A percentile compares a stretch with the other conserved stretches of the same genome.
Conservation (phyloP, 169 alveolate species). For the Miamiensis avidus region DNA sequence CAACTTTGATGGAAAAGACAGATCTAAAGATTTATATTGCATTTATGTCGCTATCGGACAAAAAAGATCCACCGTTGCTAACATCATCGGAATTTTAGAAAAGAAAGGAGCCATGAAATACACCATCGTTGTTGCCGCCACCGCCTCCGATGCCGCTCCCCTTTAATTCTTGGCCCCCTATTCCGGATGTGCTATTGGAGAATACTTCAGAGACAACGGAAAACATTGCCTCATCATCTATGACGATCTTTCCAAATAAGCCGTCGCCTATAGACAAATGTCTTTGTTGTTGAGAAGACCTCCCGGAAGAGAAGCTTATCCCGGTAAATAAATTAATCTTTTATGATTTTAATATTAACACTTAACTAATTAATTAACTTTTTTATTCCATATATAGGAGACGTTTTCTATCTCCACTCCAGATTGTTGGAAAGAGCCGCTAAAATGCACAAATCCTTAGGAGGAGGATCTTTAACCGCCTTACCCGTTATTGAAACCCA, state of each 20-base stretch:
- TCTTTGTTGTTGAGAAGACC: constrained; percentile 94
- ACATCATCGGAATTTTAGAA: constrained; percentile 87
- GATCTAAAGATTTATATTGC: constrained; percentile 92
- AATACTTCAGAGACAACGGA: constrained; percentile 97
- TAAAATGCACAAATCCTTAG: constrained; percentile 91
- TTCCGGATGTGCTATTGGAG: constrained; percentile 98
- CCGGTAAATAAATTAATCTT: constrained; percentile 58
- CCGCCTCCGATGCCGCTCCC: constrained; percentile 99
- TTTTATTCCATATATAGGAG: constrained; percentile 86
- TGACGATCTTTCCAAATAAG: constrained; percentile 98
- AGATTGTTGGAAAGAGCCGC: constrained; percentile 98
- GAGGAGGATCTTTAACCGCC: constrained; percentile 97
- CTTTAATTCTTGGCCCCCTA: constrained; percentile 98
- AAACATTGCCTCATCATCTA: constrained; percentile 95
- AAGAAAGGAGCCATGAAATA: constrained; percentile 92
- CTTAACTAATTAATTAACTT: not conserved
- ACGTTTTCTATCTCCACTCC: constrained; percentile 97
- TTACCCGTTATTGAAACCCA: constrained; percentile 98
- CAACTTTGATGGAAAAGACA: constrained; percentile 80
- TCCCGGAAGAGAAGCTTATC: constrained; percentile 97
- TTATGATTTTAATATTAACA: not conserved
- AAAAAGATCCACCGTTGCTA: constrained; percentile 95
- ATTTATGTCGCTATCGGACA: constrained; percentile 98
- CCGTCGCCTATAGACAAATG: constrained; percentile 98
- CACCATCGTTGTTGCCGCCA: constrained; percentile 96